Evolutionary conservation across 129 eudicot genomes (phyloP).

Genomic region (Sambucus nigra): DNA sequence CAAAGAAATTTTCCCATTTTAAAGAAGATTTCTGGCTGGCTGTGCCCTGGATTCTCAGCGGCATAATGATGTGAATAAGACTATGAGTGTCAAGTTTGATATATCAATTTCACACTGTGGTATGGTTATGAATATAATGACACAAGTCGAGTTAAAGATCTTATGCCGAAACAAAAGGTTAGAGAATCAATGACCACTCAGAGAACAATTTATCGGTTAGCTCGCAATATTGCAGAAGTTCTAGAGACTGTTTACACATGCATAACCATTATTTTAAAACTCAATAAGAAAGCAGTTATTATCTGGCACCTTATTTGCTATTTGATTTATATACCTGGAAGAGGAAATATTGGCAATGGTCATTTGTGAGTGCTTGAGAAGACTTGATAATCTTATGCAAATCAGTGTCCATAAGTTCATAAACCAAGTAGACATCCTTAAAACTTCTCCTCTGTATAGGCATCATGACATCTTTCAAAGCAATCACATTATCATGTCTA

Average conservation of each 20-base stretch:
- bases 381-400: conserved; percentile 23
- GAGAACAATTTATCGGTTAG: no score
- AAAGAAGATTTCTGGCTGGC: no score
- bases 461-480: no score
- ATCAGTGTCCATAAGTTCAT: no score
- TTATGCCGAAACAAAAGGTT: not conserved
- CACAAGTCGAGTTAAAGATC: not conserved
- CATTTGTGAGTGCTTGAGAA: conserved; percentile 19
- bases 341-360: conserved; percentile 21
- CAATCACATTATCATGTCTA: no score
- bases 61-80: no score
- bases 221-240: not conserved
- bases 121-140: not conserved
- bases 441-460: no score
- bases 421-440: conserved; percentile 30
- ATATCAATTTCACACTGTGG: no score
- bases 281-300: no score
- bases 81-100: no score
- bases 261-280: not conserved
- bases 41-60: no score
- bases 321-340: conserved; percentile 11
- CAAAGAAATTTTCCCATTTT: no score
- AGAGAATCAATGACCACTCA: not conserved
- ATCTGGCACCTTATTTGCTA: not conserved
- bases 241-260: not conserved